phyloP scores from a whole-genome alignment of 768 basidiomycete genomes.

The Myochromella boudieri region DNA sequence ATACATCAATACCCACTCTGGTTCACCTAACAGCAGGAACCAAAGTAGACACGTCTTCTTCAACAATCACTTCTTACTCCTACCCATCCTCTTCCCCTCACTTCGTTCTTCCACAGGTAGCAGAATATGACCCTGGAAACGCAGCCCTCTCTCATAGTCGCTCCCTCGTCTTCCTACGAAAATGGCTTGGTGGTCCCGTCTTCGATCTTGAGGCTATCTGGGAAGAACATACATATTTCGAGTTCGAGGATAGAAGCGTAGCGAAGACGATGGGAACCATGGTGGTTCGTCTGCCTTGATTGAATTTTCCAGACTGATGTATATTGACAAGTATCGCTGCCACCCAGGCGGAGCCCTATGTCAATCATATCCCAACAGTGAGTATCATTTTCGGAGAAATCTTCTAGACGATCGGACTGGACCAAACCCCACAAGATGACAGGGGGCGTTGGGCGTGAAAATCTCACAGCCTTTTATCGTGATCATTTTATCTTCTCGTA shows the following conservation, averaged over 20 bases:
- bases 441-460: conserved; percentile 52
- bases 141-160: conserved; percentile 47
- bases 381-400: conserved; percentile 12
- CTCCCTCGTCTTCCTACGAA: conserved; percentile 44
- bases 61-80: conserved; percentile 24
- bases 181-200: conserved; percentile 45
- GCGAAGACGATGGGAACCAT: conserved; percentile 57
- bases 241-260: conserved; percentile 50
- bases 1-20: conserved; percentile 30
- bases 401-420: neutral
- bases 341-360: conserved; percentile 56
- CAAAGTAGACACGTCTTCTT: conserved; percentile 18
- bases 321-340: neutral
- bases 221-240: conserved; percentile 58
- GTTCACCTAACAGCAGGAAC: conserved; percentile 32
- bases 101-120: conserved; percentile 43
- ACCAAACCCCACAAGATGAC: conserved; percentile 39
- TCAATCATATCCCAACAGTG: conserved; percentile 59
- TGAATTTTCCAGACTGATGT: neutral
- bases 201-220: conserved; percentile 62
- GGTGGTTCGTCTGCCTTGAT: conserved; percentile 37
- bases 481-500: conserved; percentile 56
- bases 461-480: conserved; percentile 52
- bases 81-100: conserved; percentile 29
- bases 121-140: conserved; percentile 38